Conservation (phyloP, 768 basidiomycete genomes). For the Xerocomellus chrysenteron region DNA sequence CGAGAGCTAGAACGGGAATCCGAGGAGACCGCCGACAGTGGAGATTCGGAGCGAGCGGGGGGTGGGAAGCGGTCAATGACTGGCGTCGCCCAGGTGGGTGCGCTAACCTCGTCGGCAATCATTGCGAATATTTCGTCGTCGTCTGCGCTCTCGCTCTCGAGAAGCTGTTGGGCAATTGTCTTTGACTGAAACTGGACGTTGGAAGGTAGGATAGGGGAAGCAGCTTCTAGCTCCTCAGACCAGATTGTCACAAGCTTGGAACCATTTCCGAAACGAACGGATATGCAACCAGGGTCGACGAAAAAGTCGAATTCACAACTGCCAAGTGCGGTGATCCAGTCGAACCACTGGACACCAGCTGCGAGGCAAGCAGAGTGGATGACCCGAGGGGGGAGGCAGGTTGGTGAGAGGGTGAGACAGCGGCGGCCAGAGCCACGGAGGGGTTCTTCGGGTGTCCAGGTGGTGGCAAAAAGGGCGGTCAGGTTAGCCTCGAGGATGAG, state of each 20-base stretch:
- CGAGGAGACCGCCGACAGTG: conserved; percentile 54
- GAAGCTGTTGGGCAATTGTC: conserved; percentile 72
- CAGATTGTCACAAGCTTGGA: conserved; percentile 61
- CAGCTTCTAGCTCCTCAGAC: conserved; percentile 49
- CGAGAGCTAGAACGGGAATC: conserved; percentile 54
- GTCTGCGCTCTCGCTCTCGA: conserved; percentile 68
- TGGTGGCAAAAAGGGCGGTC: conserved; percentile 61
- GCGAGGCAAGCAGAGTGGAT: conserved; percentile 70
- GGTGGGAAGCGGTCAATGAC: conserved; percentile 58
- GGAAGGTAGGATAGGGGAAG: conserved; percentile 18
- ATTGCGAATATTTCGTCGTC: conserved; percentile 73
- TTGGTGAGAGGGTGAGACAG: conserved; percentile 70
- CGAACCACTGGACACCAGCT: conserved; percentile 73
- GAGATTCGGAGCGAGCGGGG: conserved; percentile 53
- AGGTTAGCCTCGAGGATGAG: conserved; percentile 72
- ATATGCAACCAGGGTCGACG: conserved; percentile 77
- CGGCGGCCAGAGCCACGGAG: conserved; percentile 69
- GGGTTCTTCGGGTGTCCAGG: conserved; percentile 66
- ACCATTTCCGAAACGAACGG: conserved; percentile 54
- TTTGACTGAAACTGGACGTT: conserved; percentile 37
- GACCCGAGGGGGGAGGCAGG: conserved; percentile 65
- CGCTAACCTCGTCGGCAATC: conserved; percentile 69
- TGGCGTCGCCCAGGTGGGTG: conserved; percentile 69
- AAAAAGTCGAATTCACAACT: conserved; percentile 74
- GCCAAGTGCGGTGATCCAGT: conserved; percentile 74